Base-by-base conservation (phyloP, 106 monocot species). In the Apostasia ramifera region DNA sequence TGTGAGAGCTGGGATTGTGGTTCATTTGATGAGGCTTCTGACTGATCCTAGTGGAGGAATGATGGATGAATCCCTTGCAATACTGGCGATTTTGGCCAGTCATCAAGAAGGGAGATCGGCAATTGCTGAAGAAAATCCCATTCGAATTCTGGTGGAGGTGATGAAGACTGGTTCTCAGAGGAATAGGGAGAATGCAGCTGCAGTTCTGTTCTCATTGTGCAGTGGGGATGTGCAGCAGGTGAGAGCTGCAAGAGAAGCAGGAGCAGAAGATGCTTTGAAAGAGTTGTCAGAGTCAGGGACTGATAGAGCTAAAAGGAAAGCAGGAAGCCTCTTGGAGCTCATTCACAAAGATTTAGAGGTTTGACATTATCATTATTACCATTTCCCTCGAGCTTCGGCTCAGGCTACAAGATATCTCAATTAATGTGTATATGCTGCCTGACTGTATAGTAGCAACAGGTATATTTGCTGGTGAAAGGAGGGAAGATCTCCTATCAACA, bases 261-360 rank as follows among this genome's bases (percentile, higher is more conserved):
- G 86, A 13, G 78, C 73, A 10, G 86, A 78, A 65, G 90, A 86
- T 52, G 76, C 79, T 5, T 55, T 90, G 55, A 81, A 84, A 66
- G 90, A 86, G 15, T 47, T 86, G 64, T 54, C 66, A 3, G 86
- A 83, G 41, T 72, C 51, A 41, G 90, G 90, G 7, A 81, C 90
- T 3, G 86, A 86, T 38, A 64, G 90, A 40, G 86, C 90, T 39
- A 90, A 84, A 71, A 75, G 90, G 66, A 90, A 90, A 69, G 90
- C 86, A 45, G 54, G 52, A 48, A 73, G 68, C 59, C 72, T 90
- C 40, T 43, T 90, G 51, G 83, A 84, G 62, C 75, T 85, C 38
- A 50, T 89, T 15, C 71, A 15, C 12, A 77, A 62, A 5, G 50
- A 40, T 46, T 42, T 46, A 15, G 76, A 67, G 69, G 68, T 48